Base-by-base conservation (phyloP, 345 rosid species). In the Firmiana major region DNA sequence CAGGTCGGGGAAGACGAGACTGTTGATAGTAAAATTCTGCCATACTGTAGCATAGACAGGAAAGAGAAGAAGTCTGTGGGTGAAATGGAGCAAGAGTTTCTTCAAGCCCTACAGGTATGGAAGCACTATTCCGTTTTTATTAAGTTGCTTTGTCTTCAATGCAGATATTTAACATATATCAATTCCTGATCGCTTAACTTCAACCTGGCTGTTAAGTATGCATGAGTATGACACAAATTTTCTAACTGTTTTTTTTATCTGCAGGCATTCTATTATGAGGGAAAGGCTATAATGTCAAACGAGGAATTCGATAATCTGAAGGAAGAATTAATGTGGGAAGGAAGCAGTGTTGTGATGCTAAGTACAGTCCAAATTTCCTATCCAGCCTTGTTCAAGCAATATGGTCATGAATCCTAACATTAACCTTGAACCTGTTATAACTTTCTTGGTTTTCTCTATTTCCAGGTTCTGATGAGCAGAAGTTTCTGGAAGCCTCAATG, bases 261-360 rank as follows among this genome's bases (percentile, higher is more conserved):
- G 66, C 88, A 96, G 99, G 60, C 98, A 15, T 93, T 96, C 78
- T 96, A 96, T 77, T 96, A 96, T 12, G 97, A 96, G 78, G 98
- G 99, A 60, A 96, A 93, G 83, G 98, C 98, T 21, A 69, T 86
- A 77, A 93, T 96, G 98, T 95, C 98, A 7, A 95, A 93, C 28
- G 99, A 93, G 86, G 98, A 95, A 89, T 95, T 95, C 63, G 98
- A 96, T 83, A 93, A 92, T 80, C 94, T 96, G 70, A 93, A 96
- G 92, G 99, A 96, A 79, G 99, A 96, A 85, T 81, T 96, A 45
- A 96, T 88, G 98, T 96, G 98, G 98, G 97, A 96, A 93, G 98
- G 99, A 86, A 96, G 99, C 88, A 96, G 97, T 71, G 98, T 96
- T 66, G 98, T 96, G 51, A 93, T 96, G 99, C 94, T 96, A 84